These are phyloP conservation scores for Mycosphaerella sp. DNA, from an alignment of 2,329 filamentous ascomycete species.

Conservation along the genomic window DNA sequence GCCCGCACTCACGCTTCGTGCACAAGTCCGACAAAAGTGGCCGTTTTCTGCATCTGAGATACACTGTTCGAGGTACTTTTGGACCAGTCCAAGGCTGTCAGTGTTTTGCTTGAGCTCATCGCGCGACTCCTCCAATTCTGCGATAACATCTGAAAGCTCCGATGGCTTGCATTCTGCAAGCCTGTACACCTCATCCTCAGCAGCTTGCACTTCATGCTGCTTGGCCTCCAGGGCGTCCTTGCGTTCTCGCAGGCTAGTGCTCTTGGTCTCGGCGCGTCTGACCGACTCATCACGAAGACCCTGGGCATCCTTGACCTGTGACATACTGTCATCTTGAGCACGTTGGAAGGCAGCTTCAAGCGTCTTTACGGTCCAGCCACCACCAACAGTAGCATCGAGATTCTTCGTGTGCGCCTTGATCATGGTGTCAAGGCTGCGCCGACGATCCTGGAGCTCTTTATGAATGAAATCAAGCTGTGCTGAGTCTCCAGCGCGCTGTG, in stretches of 20 bases:
- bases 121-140: constrained; percentile 36
- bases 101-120: constrained; percentile 58
- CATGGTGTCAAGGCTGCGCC: constrained; percentile 71
- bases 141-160: constrained; percentile 45
- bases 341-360: constrained; percentile 66
- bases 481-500: constrained; percentile 70
- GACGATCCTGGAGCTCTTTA: constrained; percentile 68
- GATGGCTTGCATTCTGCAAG: constrained; percentile 45
- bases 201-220: constrained; percentile 50
- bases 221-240: constrained; percentile 61
- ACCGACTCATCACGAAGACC: constrained; percentile 62
- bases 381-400: constrained; percentile 58
- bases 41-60: constrained; percentile 52
- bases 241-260: constrained; percentile 62
- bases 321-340: constrained; percentile 52
- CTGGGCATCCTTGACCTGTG: constrained; percentile 57
- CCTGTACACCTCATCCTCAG: constrained; percentile 49
- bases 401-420: constrained; percentile 65
- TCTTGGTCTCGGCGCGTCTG: constrained; percentile 65
- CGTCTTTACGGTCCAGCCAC: constrained; percentile 61
- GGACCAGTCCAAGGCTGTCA: constrained; percentile 21
- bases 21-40: constrained; percentile 71
- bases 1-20: constrained; percentile 55
- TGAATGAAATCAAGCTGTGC: constrained; percentile 78
- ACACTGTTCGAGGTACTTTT: constrained; percentile 24